Conservation (phyloP, 75 land plant species). For the Chamaecyparis obtusa region DNA sequence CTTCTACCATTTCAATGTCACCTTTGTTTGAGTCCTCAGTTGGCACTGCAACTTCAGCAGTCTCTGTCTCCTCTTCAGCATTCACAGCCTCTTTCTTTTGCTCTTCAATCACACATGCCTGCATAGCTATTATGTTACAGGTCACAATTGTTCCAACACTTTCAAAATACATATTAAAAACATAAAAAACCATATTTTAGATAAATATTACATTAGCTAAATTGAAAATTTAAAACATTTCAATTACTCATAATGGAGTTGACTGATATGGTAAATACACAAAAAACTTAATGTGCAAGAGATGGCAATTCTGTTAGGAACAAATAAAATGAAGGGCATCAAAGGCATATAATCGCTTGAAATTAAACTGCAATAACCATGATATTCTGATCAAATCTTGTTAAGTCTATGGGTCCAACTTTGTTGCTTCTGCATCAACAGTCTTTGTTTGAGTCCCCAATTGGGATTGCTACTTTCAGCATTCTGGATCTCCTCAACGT, state of each 20-base stretch:
- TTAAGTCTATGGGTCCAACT: background rate
- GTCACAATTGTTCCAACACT: background rate
- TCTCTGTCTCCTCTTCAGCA: background rate
- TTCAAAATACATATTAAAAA: background rate
- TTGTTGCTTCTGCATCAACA: background rate
- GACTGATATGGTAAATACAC: background rate
- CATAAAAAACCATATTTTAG: background rate
- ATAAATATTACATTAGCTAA: background rate
- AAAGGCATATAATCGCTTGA: background rate
- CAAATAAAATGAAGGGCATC: background rate
- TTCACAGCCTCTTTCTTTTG: slow-evolving; percentile 5
- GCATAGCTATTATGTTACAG: slow-evolving; percentile 1
- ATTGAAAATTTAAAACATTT: background rate
- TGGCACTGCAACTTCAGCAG: slow-evolving; percentile 5
- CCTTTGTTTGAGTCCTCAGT: slow-evolving; percentile 7
- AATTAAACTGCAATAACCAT: background rate
- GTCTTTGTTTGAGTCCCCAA: background rate
- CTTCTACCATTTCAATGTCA: background rate
- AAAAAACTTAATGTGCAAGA: background rate
- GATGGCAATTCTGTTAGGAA: background rate
- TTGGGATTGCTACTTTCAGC: slow-evolving; percentile 5
- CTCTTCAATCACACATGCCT: slow-evolving; percentile 11
- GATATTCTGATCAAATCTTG: background rate
- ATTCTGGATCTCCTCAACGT: background rate
- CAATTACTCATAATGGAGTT: background rate